Evolutionary conservation across 768 basidiomycete genomes (phyloP), one percentile per base, ranked within the genome.

Genomic region (Boletus fagicola): DNA sequence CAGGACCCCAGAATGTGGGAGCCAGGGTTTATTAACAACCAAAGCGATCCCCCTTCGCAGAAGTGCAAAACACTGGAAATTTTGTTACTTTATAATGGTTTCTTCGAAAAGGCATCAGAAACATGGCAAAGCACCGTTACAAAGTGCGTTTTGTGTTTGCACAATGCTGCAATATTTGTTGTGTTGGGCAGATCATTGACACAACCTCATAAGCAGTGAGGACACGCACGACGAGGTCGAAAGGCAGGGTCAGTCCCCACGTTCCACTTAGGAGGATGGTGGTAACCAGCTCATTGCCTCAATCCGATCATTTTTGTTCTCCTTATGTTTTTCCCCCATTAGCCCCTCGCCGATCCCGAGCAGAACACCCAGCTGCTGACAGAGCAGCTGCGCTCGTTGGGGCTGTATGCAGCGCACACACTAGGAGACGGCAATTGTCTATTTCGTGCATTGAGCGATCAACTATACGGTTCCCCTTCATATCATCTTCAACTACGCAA

Each of bases 371-470:
- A 82, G 56, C 80, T 79, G 50, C 85, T 95, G 61, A 83, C 78
- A 7, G 76, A 79, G 53, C 91, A 94, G 74, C 84, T 96, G 39
- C 83, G 84, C 49, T 78, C 84, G 6, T 76, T 93, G 51, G 92
- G 92, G 3, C 78, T 95, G 10, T 95, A 95, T 70, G 88, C 93
- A n/a, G 90, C 90, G 4, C 79, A 84, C 61, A 95, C 90, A 18
- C 72, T 92, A 43, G 93, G 92, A 50, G 90, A 96, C 72, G 94
- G 94, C 47, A 96, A 95, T 75, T 97, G 94, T 73, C 83, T 97
- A 61, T 97, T 95, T 74, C 87, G 93, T 46, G 92, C 94, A 0
- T 79, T 95, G 53, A 86, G 88, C 46, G 94, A 96, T 74, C 94
- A 96, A 71, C 77, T 93, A 18, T 84, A 87, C 62, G 94, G 94